These are phyloP conservation scores for Aspergillus sp. DNA, from an alignment of 2,329 filamentous ascomycete genomes.

Conservation along the genomic window DNA sequence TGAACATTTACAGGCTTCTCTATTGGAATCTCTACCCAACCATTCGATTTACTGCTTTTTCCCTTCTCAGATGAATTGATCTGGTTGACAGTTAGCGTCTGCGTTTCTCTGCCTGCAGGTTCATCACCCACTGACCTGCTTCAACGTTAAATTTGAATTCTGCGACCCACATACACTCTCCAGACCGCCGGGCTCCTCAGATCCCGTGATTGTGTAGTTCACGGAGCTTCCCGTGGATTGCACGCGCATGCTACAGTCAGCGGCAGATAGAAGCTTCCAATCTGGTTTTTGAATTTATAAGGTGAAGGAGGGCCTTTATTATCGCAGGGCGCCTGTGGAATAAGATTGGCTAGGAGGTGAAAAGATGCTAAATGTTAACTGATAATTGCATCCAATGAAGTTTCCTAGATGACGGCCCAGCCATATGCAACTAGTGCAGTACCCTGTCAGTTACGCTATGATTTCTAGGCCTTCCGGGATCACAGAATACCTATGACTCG, in stretches of 20 bases:
- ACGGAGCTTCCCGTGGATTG: conserved; percentile 29
- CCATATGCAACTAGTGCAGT: conserved; percentile 24
- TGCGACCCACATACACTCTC: conserved; percentile 30
- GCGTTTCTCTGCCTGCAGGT: too few species aligned
- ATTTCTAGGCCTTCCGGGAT: conserved; percentile 9
- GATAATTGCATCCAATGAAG: conserved; percentile 20
- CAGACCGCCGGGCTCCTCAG: conserved; percentile 30
- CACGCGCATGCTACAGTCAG: conserved; percentile 21
- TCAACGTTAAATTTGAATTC: conserved; percentile 39
- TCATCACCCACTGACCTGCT: conserved; percentile 1
- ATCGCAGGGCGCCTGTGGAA: neutral
- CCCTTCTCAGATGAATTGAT: too few species aligned
- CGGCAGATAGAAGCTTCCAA: conserved; percentile 28
- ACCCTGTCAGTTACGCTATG: neutral
- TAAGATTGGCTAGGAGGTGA: conserved; percentile 20
- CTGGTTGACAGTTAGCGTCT: too few species aligned
- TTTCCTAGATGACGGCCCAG: conserved; percentile 10
- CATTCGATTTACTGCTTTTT: too few species aligned
- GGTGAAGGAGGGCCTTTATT: conserved; percentile 14
- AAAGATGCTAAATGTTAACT: conserved; percentile 17
- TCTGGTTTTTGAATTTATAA: conserved; percentile 17
- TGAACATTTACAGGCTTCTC: too few species aligned
- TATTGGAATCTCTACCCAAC: too few species aligned
- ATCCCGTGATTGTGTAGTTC: conserved; percentile 36
- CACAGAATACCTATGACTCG: neutral